These are phyloP conservation scores for Barnettozyma salicaria DNA, from an alignment of 805 yeast species.

Conservation along the genomic window DNA sequence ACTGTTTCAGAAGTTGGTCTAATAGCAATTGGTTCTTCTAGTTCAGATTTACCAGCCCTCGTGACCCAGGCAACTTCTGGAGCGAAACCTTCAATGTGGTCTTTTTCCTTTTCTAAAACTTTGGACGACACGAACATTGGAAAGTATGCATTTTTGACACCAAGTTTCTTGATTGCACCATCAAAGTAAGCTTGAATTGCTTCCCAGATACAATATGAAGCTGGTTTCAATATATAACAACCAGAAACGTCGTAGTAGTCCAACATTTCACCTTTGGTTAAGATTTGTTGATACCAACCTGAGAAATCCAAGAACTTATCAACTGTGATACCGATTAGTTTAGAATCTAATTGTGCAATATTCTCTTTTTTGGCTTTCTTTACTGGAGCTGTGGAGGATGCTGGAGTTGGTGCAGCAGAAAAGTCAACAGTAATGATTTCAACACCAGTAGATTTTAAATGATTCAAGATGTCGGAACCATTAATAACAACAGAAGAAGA, in stretches of 20 bases:
- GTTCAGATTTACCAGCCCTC: conserved; percentile 85
- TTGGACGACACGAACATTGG: conserved; percentile 95
- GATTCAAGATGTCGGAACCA: conserved; percentile 42
- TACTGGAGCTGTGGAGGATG: conserved; percentile 18
- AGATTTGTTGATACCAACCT: conserved; percentile 94
- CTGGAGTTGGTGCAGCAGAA: conserved; percentile 34
- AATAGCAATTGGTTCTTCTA: conserved; percentile 97
- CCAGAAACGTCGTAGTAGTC: conserved; percentile 99
- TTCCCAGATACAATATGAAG: conserved; percentile 94
- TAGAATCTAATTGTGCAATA: conserved; percentile 68
- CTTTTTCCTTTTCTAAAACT: conserved; percentile 95
- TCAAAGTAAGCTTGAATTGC: conserved; percentile 85
- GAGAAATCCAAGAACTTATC: conserved; percentile 91
- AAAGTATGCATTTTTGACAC: conserved; percentile 93
- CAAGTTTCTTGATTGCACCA: conserved; percentile 70
- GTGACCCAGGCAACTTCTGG: conserved; percentile 99
- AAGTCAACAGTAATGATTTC: conserved; percentile 52
- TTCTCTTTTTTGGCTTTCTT: conserved; percentile 24
- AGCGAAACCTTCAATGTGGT: conserved; percentile 98
- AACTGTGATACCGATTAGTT: conserved; percentile 91
- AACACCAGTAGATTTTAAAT: conserved; percentile 44
- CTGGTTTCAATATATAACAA: conserved; percentile 95
- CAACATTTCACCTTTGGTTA: conserved; percentile 96
- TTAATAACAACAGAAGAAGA: conserved; percentile 45
- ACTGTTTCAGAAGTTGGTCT: conserved; percentile 99